phyloP scores from a whole-genome alignment of 768 basidiomycete species.

The Gelatoporia subvermispora region DNA sequence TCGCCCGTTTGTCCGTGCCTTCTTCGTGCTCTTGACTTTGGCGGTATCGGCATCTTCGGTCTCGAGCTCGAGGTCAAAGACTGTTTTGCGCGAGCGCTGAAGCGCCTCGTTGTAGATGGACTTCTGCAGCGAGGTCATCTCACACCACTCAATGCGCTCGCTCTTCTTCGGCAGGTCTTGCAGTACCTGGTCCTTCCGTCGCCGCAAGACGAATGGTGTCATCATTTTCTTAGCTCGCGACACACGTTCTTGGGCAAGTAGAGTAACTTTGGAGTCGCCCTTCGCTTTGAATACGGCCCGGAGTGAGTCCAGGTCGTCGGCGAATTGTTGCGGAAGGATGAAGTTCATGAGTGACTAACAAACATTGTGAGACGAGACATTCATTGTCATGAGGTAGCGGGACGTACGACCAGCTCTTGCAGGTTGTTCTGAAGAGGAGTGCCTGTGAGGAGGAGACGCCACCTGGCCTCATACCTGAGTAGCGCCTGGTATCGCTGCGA shows the following conservation, averaged over 20 bases:
- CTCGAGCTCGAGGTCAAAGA: conserved; percentile 45
- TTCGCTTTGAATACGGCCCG: conserved; percentile 97
- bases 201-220: conserved; percentile 96
- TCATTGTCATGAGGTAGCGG: conserved; percentile 2
- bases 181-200: conserved; percentile 94
- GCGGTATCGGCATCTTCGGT: conserved; percentile 24
- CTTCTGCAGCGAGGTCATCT: conserved; percentile 79
- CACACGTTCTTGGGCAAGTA: conserved; percentile 90
- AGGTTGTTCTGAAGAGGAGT: conserved; percentile 93
- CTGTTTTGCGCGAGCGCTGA: conserved; percentile 76
- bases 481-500: conserved; percentile 94
- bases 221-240: conserved; percentile 98
- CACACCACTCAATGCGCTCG: conserved; percentile 93
- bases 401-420: conserved; percentile 81
- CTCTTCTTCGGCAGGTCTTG: conserved; percentile 90
- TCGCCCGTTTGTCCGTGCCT: conserved; percentile 37
- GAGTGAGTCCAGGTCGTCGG: conserved; percentile 67
- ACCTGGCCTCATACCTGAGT: conserved; percentile 77
- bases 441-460: conserved; percentile 91
- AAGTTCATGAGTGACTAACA: conserved; percentile 93
- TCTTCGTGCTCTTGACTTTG: conserved; percentile 30
- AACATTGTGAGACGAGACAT: conserved; percentile 1
- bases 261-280: conserved; percentile 82
- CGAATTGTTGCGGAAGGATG: conserved; percentile 89
- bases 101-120: conserved; percentile 84